Base-by-base conservation (phyloP, 208 protist species). In the Wallacemonas sp. region DNA sequence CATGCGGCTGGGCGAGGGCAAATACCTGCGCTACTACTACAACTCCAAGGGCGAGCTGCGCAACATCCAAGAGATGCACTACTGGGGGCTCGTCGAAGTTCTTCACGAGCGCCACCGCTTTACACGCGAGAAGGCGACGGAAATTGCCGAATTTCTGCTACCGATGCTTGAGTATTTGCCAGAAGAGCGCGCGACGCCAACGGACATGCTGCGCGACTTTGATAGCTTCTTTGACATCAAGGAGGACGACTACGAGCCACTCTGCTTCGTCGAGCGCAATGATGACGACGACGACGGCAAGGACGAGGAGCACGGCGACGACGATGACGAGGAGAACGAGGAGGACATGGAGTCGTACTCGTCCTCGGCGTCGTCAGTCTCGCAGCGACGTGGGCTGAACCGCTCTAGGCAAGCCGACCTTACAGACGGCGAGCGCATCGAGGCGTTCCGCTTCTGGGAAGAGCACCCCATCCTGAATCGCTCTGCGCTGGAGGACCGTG, bases 101-200 rank as follows among this genome's bases (percentile, higher is more conserved):
- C 84, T 99, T 10, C 73, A 94, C 46, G 76, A 97, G 41, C 97
- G 97, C 32, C 98, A 99, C 73, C 84, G 88, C 49, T 98, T 98
- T 65, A 83, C 76, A 1, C 44, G 46, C 4, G 67, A 92, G 32
- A 96, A 98, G 68, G 97, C 97, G 3, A 73, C 72, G 18, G 84
- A 96, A 61, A 94, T 99, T 48, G 79, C 84, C 10, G 70, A 94
- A 23, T 99, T 99, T 76, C 69, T 99, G 18, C 72, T 96, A 36
- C 97, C 97, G 5, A 98, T 99, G 96, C 84, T 99, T 3, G 77
- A 98, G 28, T 95, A 92, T 67, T 41, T 71, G 33, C 96, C 97
- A 0, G 72, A 91, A 48, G 77, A 84, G 18, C 77, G 97, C 61
- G 91, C 88, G 10, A 98, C 94, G 14, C 89, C 97, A 1, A 71